A percentile compares a stretch with the other conserved stretches of the same genome.
Conservation (phyloP, 768 basidiomycete species). For the Leccinum boreale region DNA sequence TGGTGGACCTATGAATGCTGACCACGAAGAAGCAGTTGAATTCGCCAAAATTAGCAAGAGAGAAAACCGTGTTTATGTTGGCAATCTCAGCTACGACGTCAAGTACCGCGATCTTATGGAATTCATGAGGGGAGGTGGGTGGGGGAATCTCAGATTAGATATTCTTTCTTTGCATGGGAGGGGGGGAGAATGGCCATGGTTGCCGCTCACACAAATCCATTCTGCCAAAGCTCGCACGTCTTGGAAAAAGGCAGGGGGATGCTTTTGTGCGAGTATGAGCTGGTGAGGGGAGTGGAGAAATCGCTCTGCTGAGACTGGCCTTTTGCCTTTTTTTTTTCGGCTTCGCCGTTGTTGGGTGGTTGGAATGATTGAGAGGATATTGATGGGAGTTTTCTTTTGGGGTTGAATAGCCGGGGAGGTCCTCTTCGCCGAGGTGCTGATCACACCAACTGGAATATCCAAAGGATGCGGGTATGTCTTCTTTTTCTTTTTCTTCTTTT, state of each 20-base stretch:
- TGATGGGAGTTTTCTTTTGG: conserved; percentile 91
- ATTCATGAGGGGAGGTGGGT: conserved; percentile 99
- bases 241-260: conserved; percentile 31
- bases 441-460: conserved; percentile 93
- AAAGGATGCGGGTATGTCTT: conserved; percentile 96
- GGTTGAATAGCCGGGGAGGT: conserved; percentile 98
- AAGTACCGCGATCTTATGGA: conserved; percentile 98
- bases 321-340: conserved; percentile 39
- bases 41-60: conserved; percentile 95
- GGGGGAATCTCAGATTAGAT: conserved; percentile 64
- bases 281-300: conserved; percentile 34
- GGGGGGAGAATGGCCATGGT: conserved; percentile 27
- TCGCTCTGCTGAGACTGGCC: conserved; percentile 34
- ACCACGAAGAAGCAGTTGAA: conserved; percentile 91
- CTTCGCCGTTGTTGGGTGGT: conserved; percentile 46
- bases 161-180: conserved; percentile 47
- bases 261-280: conserved; percentile 33
- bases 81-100: conserved; percentile 98
- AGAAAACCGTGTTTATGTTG: conserved; percentile 98
- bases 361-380: conserved; percentile 76
- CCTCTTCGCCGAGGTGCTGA: conserved; percentile 98
- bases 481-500: background rate
- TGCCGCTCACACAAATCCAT: conserved; percentile 32
- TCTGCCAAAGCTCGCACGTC: conserved; percentile 36
- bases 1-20: conserved; percentile 86